Evolutionary conservation across 306 rosid genomes (phyloP), one percentile per base, ranked within the genome.

Genomic region (Vigna reflexopilosa): DNA sequence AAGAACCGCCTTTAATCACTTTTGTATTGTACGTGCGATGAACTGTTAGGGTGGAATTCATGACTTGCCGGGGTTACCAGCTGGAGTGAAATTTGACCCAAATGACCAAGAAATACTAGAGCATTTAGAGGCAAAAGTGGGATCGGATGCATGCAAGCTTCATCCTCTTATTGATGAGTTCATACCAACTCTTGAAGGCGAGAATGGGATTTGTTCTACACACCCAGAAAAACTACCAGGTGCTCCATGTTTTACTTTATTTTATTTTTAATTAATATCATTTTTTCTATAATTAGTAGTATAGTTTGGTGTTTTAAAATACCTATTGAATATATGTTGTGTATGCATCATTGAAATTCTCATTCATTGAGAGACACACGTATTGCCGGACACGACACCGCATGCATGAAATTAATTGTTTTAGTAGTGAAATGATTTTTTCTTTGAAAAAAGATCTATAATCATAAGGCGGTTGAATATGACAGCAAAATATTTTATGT

Each of bases 181-280:
- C 85, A 95, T 95, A 58, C 97, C 90, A 61, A 91, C 99, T 0
- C 91, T 95, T 78, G 88, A 91, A 58, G 97, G 91, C 7, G 98
- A 91, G 16, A 87, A 95, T 81, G 99, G 99, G 11, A 95, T 95
- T 24, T 95, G 99, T 77, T 95, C 90, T 49, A 95, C 98, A 24
- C 99, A 95, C 81, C 99, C 99, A 42, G 94, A 93, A 83, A 90
- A 87, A 63, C 75, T 95, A n/a, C 99, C 99, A 80, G 98, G 99
- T 93, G 1, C 40, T 20, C 36, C 2, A 17, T 16, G 3, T 34
- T 67, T 6, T n/a, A 14, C n/a, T 13, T 61, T 54, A 6, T 4
- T 52, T 44, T 40, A 7, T 1, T 36, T 38, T 66, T 19, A 34
- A 13, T 54, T 54, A 30, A 30, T 30, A 13, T 54, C 30, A 10